phyloP scores from a whole-genome alignment of 208 protist genomes.

The Novymonas esmeraldas region DNA sequence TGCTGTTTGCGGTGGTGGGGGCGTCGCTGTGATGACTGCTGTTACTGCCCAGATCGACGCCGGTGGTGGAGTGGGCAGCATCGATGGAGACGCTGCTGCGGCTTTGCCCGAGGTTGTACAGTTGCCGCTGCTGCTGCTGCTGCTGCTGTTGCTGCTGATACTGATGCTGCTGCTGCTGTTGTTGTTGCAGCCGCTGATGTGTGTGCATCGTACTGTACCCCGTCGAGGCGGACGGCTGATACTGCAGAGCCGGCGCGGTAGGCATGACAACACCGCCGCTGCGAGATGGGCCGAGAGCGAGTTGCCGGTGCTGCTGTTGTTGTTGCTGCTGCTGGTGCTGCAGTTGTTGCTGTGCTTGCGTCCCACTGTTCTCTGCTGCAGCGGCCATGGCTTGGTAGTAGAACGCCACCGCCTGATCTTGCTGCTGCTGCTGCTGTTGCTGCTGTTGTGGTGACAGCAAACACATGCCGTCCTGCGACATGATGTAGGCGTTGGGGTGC shows the following conservation, averaged over 20 bases:
- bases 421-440: conserved; percentile 15
- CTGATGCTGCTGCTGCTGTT: conserved; percentile 30
- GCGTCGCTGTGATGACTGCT: conserved; percentile 15
- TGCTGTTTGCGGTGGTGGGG: not conserved
- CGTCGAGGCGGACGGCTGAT: too few relatives aligned
- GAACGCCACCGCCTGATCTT: conserved; percentile 14
- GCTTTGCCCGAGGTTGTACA: too few relatives aligned
- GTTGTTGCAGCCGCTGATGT: too few relatives aligned
- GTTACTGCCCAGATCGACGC: not conserved
- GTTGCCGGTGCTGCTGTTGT: not conserved
- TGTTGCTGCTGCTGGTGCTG: conserved; percentile 2
- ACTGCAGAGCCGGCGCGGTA: not conserved
- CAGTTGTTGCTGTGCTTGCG: not conserved
- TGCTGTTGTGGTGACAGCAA: conserved; percentile 6
- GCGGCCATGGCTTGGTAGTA: conserved; percentile 27
- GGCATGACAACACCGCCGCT: not conserved
- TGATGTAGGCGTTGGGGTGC: conserved; percentile 12
- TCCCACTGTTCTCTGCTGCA: not conserved
- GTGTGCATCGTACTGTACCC: too few relatives aligned
- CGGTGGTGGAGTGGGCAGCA: not conserved
- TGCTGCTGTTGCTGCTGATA: conserved; percentile 35
- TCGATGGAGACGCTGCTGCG: not conserved
- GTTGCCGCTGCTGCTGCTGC: conserved; percentile 4
- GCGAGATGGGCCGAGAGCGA: not conserved
- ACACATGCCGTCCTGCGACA: not conserved